Percentiles rank a stretch among this genome's conserved stretches.
Conservation (phyloP, 257 asterid species). For the Solanum virginianum region DNA sequence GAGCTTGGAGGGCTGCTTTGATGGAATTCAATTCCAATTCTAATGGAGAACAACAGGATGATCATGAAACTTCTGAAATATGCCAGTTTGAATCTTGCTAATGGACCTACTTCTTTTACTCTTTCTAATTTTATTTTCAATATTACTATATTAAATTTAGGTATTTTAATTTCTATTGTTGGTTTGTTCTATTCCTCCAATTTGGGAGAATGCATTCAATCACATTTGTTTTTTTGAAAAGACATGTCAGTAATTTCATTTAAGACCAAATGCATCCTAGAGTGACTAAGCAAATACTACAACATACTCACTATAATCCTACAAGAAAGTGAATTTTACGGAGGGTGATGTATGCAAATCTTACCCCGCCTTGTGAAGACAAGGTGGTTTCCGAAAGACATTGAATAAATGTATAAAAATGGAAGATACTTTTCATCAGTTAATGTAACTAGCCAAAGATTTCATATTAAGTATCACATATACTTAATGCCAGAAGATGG, state of each 20-base stretch:
- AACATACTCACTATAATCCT: too few relatives aligned
- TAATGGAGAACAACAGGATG: background rate
- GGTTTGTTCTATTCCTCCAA: too few relatives aligned
- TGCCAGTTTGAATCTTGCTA: constrained; percentile 42
- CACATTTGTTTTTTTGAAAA: background rate
- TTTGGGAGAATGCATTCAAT: too few relatives aligned
- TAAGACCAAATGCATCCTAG: background rate
- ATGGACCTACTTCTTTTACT: constrained; percentile 9
- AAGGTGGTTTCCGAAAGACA: background rate
- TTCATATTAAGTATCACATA: background rate
- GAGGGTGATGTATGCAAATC: background rate
- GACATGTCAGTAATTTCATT: background rate
- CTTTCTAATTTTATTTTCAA: too few relatives aligned
- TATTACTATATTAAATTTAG: too few relatives aligned
- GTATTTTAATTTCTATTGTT: too few relatives aligned
- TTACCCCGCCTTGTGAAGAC: background rate
- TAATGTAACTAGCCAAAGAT: background rate
- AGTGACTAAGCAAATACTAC: background rate
- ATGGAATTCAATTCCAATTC: too few relatives aligned
- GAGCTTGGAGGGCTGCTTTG: too few relatives aligned
- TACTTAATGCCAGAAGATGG: background rate
- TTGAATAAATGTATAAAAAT: background rate
- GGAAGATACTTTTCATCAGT: background rate
- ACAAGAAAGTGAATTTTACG: background rate
- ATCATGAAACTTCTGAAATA: background rate